phyloP scores from a whole-genome alignment of 2,329 filamentous ascomycete genomes.

The Phaeosphaeria sp. region DNA sequence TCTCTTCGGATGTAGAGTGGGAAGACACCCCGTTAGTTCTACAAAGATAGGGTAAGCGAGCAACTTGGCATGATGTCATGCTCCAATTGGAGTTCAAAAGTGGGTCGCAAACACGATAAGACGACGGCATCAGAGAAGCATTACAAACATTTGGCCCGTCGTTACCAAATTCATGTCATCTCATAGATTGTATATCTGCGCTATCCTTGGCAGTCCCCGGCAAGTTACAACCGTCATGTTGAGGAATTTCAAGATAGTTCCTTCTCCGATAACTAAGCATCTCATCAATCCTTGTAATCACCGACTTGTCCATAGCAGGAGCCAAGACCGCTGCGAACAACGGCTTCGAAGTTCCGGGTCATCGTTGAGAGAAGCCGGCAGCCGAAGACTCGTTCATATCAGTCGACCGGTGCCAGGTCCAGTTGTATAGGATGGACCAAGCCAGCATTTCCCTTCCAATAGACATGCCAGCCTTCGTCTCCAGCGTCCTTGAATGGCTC shows the following conservation, averaged over 20 bases:
- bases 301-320: background rate
- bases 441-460: slow-evolving; percentile 22
- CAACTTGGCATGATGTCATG: slow-evolving; percentile 16
- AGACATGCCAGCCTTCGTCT: slow-evolving; percentile 26
- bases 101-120: slow-evolving; percentile 5
- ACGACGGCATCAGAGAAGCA: background rate
- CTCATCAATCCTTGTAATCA: background rate
- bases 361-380: background rate
- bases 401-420: slow-evolving; percentile 10
- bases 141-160: background rate
- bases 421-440: slow-evolving; percentile 10
- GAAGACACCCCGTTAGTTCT: slow-evolving; percentile 6
- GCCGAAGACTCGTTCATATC: background rate
- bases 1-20: slow-evolving; percentile 4
- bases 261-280: background rate
- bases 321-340: background rate
- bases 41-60: slow-evolving; percentile 3
- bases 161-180: background rate
- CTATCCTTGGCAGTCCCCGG: background rate
- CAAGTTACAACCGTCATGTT: background rate
- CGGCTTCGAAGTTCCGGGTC: background rate
- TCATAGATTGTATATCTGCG: background rate
- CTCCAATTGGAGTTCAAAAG: background rate
- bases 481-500: slow-evolving; percentile 23
- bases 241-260: background rate